Percentiles rank a stretch among this genome's conserved stretches.
Conservation (phyloP, 257 asterid species). For the Solanum okadae region DNA sequence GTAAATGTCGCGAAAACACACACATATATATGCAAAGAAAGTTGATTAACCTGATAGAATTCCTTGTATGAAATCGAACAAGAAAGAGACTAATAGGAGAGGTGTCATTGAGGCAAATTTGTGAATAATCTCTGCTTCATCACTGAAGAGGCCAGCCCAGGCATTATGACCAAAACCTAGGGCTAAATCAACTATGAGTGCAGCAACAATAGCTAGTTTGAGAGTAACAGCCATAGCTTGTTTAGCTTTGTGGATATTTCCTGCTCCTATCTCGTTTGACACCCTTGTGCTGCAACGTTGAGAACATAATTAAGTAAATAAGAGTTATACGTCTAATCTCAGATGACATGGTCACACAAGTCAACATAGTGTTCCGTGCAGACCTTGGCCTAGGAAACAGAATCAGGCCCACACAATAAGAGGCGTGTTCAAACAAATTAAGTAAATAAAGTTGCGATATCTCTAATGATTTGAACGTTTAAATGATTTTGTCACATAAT, state of each 20-base stretch:
- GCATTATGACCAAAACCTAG: conserved; percentile 42
- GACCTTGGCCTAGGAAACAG: neutral
- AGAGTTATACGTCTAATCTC: neutral
- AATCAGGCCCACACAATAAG: neutral
- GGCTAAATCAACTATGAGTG: conserved; percentile 24
- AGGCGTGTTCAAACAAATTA: neutral
- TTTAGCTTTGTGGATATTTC: conserved; percentile 48
- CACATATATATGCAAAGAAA: neutral
- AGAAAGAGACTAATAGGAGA: conserved; percentile 39
- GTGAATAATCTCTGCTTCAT: conserved; percentile 34
- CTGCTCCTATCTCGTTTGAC: conserved; percentile 80
- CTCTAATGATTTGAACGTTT: neutral
- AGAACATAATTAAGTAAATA: neutral
- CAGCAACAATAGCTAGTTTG: conserved; percentile 37
- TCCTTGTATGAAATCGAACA: conserved; percentile 57
- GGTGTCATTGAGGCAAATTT: conserved; percentile 66
- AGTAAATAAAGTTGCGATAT: neutral
- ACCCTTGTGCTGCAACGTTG: conserved; percentile 66
- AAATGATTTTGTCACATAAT: neutral
- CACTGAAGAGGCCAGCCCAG: conserved; percentile 68
- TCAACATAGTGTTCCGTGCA: neutral
- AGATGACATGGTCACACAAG: neutral
- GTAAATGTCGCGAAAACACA: neutral
- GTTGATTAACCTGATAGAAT: conserved; percentile 47
- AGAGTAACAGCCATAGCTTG: conserved; percentile 59